Conservation (phyloP, 169 alveolate species). For the Eimeria sp. region DNA sequence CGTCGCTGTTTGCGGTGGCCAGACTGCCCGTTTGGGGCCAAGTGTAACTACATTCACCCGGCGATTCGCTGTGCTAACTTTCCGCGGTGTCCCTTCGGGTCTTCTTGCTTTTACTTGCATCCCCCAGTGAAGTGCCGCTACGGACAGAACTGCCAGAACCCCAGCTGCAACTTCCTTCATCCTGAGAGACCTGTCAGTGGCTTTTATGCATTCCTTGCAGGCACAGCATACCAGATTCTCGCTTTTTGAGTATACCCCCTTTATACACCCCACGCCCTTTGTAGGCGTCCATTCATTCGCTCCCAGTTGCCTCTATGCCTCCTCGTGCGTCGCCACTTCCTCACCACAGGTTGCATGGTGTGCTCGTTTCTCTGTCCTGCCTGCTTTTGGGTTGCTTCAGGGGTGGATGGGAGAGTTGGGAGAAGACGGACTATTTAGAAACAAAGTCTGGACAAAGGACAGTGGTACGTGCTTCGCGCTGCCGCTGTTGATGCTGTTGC, state of each 20-base stretch:
- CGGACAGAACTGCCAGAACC: slow-evolving; percentile 84
- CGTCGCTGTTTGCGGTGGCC: slow-evolving; percentile 89
- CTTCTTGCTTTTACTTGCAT: slow-evolving; percentile 88
- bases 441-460: slow-evolving; percentile 79
- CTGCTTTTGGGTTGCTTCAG: slow-evolving; percentile 10
- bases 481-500: not conserved
- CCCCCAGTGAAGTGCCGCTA: slow-evolving; percentile 88
- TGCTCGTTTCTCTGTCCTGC: not conserved
- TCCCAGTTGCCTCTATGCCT: not conserved
- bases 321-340: not conserved
- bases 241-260: not conserved
- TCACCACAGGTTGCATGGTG: not conserved
- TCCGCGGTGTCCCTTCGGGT: slow-evolving; percentile 89
- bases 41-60: slow-evolving; percentile 92
- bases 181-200: slow-evolving; percentile 16
- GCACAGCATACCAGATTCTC: not conserved
- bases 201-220: not conserved
- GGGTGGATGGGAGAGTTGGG: slow-evolving; percentile 76
- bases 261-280: no score
- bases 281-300: not conserved
- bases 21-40: slow-evolving; percentile 89
- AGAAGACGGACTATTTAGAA: slow-evolving; percentile 74
- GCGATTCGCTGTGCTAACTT: slow-evolving; percentile 87
- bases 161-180: slow-evolving; percentile 74
- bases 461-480: not conserved